These are phyloP conservation scores for Camellia oleifera DNA, from an alignment of 179 eudicot genomes.

Conservation along the genomic window DNA sequence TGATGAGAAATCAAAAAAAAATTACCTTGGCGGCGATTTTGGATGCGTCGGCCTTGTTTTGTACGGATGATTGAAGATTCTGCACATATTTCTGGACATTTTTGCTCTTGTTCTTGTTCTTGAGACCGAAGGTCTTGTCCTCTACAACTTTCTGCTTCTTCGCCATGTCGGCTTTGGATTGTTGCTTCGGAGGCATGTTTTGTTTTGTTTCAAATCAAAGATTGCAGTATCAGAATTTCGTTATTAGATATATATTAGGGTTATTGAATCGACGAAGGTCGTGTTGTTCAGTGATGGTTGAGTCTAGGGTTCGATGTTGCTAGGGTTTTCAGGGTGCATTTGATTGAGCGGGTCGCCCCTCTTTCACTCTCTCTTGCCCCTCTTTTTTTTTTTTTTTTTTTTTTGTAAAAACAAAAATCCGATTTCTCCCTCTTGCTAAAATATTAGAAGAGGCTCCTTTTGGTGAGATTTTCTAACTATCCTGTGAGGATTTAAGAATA, in stretches of 20 bases:
- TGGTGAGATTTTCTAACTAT: no score
- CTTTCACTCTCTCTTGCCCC: not conserved
- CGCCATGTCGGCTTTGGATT: constrained; percentile 75
- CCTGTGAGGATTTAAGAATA: no score
- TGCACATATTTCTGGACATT: constrained; percentile 97
- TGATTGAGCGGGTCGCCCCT: not conserved
- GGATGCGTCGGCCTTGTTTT: constrained; percentile 68
- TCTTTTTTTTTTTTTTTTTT: no score
- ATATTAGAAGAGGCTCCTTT: no score
- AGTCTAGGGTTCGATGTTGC: not conserved
- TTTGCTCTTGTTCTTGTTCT: constrained; percentile 94
- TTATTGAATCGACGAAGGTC: not conserved
- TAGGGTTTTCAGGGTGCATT: constrained; percentile 7
- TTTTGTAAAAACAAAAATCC: no score
- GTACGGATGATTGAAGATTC: constrained; percentile 58
- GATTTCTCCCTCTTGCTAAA: no score
- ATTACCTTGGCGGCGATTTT: constrained; percentile 76
- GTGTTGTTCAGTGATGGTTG: not conserved
- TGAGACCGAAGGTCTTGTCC: constrained; percentile 95
- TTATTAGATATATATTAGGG: not conserved
- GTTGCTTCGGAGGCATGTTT: constrained; percentile 87
- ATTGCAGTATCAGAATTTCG: not conserved
- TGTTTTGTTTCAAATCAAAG: constrained; percentile 9
- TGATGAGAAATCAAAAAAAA: not conserved
- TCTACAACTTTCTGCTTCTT: constrained; percentile 93